Conservation (phyloP, 345 rosid species). For the Linum lewisii region DNA sequence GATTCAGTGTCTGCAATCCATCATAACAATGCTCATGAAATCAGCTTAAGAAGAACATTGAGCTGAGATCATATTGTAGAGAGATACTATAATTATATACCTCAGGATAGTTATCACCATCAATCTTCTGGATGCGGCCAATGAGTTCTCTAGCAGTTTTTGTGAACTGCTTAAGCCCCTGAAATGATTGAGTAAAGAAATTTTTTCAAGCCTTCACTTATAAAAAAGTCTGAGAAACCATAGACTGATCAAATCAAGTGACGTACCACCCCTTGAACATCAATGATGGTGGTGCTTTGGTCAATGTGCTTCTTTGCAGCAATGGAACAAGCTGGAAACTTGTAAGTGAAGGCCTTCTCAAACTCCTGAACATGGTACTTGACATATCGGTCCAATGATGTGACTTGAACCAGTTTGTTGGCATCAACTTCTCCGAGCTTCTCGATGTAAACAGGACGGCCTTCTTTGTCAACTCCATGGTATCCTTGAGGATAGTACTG, state of each 20-base stretch:
- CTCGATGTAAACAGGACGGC: constrained; percentile 2
- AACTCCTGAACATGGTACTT: constrained; percentile 6
- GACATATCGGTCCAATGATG: constrained; percentile 1
- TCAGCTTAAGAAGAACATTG: no score
- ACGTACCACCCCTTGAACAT: constrained; percentile 3
- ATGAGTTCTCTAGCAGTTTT: background rate
- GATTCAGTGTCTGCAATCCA: constrained; percentile 5
- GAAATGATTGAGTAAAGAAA: background rate
- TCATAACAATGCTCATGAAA: background rate
- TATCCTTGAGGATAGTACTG: constrained; percentile 5
- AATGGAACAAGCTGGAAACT: constrained; percentile 4
- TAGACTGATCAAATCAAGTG: background rate
- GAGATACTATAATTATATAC: background rate
- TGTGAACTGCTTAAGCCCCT: constrained; percentile 6
- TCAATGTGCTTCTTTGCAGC: constrained; percentile 8
- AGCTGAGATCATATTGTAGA: background rate
- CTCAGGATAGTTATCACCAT: constrained; percentile 6
- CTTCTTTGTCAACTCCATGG: constrained; percentile 4
- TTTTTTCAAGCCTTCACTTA: background rate
- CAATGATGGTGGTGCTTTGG: constrained; percentile 4
- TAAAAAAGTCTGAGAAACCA: background rate
- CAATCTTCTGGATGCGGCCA: constrained; percentile 1
- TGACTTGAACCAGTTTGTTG: background rate
- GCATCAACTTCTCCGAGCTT: background rate
- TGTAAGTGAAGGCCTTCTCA: constrained; percentile 3